Evolutionary conservation across 2,329 filamentous ascomycete genomes (phyloP).

Genomic region (Amauroascus verrucosus): DNA sequence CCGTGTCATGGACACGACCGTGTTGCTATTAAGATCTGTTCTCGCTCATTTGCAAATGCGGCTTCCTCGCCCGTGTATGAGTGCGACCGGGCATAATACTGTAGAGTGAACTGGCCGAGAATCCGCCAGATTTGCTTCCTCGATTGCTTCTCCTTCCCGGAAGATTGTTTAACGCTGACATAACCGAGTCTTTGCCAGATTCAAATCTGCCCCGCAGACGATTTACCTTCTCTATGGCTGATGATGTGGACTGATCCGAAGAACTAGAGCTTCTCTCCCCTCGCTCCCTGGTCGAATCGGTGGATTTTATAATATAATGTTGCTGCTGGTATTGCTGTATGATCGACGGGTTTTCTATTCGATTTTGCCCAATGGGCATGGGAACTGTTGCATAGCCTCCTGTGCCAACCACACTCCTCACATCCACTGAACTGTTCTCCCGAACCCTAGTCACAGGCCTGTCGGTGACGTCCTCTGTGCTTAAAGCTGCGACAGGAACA

Average conservation of each 20-base stretch:
- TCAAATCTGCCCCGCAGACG: not conserved
- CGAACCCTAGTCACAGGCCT: not conserved
- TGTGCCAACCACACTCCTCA: not conserved
- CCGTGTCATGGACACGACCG: too few species aligned
- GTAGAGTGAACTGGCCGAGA: not conserved
- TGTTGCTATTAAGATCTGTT: not conserved
- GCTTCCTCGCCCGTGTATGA: not conserved
- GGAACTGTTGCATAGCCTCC: not conserved
- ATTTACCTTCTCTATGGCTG: not conserved
- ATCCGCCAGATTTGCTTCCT: conserved; percentile 4
- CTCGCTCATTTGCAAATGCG: not conserved
- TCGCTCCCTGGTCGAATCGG: not conserved
- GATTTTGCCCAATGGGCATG: not conserved
- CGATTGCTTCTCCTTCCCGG: not conserved
- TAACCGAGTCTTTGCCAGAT: conserved; percentile 7
- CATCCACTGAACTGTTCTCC: not conserved
- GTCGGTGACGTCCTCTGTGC: not conserved
- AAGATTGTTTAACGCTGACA: conserved; percentile 6
- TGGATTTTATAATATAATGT: not conserved
- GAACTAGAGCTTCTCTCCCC: not conserved
- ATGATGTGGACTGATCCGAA: conserved; percentile 3
- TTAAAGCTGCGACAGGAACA: not conserved
- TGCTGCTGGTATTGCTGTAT: not conserved
- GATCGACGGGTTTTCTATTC: not conserved
- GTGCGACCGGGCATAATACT: not conserved